A percentile compares a stretch with the other conserved stretches of the same genome.
phyloP scores from a whole-genome alignment of 2,329 filamentous ascomycete species.

The Talaromyces sp. region DNA sequence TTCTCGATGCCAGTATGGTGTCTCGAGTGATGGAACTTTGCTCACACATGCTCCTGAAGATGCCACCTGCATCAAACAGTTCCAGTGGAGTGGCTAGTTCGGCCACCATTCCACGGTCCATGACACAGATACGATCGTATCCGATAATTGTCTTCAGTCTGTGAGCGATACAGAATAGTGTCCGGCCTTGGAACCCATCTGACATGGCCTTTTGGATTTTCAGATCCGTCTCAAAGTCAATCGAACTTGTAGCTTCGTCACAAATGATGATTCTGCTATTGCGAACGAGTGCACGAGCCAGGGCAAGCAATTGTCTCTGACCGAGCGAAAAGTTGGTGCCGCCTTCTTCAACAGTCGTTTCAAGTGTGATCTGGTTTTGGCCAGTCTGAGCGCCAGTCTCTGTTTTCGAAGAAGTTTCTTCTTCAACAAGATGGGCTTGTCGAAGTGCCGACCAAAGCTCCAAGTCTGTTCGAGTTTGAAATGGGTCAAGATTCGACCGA shows the following conservation, averaged over 20 bases:
- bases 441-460: constrained; percentile 10
- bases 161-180: constrained; percentile 83
- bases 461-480: constrained; percentile 10
- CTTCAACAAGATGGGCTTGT: constrained; percentile 23
- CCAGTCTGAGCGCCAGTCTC: constrained; percentile 21
- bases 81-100: constrained; percentile 69
- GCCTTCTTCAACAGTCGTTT: constrained; percentile 80
- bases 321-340: constrained; percentile 90
- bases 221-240: constrained; percentile 91
- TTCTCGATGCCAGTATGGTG: constrained; percentile 18
- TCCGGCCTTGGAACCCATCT: constrained; percentile 73
- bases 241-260: constrained; percentile 83
- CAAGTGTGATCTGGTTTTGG: constrained; percentile 63
- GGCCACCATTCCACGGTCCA: constrained; percentile 81
- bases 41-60: constrained; percentile 83
- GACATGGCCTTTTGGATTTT: constrained; percentile 87
- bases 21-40: constrained; percentile 62
- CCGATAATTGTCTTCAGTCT: constrained; percentile 80
- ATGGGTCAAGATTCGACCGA: constrained; percentile 13
- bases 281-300: constrained; percentile 79
- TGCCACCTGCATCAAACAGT: constrained; percentile 47
- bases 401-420: constrained; percentile 27
- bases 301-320: constrained; percentile 85
- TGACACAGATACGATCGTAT: constrained; percentile 90
- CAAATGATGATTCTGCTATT: constrained; percentile 85